A percentile compares a stretch with the other conserved stretches of the same genome.
Conservation (phyloP, 2,329 filamentous ascomycete genomes). For the Ceratocystis ficicola region DNA sequence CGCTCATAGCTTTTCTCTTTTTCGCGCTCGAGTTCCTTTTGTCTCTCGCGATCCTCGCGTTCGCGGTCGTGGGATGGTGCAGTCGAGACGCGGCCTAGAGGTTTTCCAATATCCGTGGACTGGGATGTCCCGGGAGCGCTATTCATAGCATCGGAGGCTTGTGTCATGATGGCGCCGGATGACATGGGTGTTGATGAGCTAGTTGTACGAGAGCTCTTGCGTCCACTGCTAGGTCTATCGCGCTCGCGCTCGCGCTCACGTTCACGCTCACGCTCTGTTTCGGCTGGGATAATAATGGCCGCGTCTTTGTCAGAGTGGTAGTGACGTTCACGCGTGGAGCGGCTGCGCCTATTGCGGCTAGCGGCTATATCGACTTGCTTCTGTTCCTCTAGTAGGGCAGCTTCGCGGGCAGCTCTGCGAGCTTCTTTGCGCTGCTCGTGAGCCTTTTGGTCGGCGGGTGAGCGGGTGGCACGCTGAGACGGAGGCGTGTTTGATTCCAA, state of each 20-base stretch:
- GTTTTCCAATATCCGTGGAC: background rate
- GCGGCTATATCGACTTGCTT: background rate
- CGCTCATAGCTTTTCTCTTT: background rate
- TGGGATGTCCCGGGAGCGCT: background rate
- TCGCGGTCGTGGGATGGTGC: background rate
- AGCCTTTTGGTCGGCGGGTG: background rate
- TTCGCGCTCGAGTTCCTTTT: slow-evolving; percentile 7
- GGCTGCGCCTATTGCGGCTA: background rate
- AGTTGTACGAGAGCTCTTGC: slow-evolving; percentile 2
- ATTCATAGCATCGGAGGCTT: background rate
- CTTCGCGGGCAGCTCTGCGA: background rate
- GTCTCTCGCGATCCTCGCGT: background rate
- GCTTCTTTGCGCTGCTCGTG: slow-evolving; percentile 1
- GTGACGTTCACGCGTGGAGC: slow-evolving; percentile 2
- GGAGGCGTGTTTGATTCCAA: slow-evolving; percentile 15
- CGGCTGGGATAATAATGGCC: background rate
- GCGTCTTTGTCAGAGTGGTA: background rate
- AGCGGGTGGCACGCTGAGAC: slow-evolving; percentile 12
- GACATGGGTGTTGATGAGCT: background rate
- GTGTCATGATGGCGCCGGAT: background rate
- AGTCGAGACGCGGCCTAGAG: background rate
- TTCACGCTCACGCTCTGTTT: background rate
- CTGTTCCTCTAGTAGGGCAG: background rate
- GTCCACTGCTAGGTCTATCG: background rate
- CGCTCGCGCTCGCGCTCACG: no score